Evolutionary conservation across 805 yeast genomes (phyloP).

Genomic region (Sugiyamaella valdiviana): DNA sequence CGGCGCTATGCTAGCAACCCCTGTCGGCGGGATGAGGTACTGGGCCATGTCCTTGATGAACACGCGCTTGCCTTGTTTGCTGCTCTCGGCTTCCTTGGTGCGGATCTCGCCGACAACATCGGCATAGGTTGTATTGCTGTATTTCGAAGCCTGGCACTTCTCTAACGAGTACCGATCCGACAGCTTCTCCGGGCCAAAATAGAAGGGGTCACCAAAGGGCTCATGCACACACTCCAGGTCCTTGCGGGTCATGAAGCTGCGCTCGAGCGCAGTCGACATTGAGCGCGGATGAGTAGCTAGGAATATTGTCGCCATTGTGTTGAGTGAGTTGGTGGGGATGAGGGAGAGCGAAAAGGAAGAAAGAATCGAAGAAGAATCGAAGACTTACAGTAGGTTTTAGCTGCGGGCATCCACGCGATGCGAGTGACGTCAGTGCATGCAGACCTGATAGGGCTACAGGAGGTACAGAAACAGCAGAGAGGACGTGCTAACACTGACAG

Average conservation of each 20-base stretch:
- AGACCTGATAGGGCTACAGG: too few species aligned
- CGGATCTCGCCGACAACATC: constrained; percentile 14
- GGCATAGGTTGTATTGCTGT: constrained; percentile 14
- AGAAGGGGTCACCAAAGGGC: constrained; percentile 27
- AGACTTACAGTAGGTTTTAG: too few species aligned
- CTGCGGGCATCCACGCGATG: too few species aligned
- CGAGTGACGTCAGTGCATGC: too few species aligned
- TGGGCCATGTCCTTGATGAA: constrained; percentile 28
- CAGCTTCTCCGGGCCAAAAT: constrained; percentile 24
- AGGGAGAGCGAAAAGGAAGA: not conserved
- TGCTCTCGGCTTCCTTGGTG: not conserved
- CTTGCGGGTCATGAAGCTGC: constrained; percentile 21
- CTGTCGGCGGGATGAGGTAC: constrained; percentile 22
- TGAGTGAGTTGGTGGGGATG: not conserved
- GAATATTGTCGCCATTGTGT: constrained; percentile 12
- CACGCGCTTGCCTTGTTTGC: constrained; percentile 11
- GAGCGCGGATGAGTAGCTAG: constrained; percentile 26
- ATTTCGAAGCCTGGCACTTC: constrained; percentile 10
- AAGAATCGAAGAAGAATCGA: not conserved
- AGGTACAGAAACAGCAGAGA: too few species aligned
- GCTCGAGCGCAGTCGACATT: constrained; percentile 25
- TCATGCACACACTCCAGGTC: constrained; percentile 22
- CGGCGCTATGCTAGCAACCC: constrained; percentile 9
- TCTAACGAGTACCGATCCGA: constrained; percentile 19
- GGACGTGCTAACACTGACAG: too few species aligned